phyloP scores from a whole-genome alignment of 2,329 filamentous ascomycete species.

The Pochonia chlamydosporia region DNA sequence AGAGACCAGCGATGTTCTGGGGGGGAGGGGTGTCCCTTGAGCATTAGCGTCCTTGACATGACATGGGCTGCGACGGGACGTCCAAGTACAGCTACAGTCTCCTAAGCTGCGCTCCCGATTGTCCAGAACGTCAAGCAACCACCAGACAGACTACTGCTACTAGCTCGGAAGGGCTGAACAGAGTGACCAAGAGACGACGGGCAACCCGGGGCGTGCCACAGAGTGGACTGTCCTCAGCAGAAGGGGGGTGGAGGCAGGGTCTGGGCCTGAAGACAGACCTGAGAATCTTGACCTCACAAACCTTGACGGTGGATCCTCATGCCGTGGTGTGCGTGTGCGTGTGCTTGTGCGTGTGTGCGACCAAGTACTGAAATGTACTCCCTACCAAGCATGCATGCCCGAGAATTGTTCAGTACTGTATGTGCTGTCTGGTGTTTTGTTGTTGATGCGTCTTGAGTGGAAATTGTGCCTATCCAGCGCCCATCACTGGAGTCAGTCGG shows the following conservation, averaged over 20 bases:
- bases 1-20: background rate
- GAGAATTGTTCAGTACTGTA: no score
- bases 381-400: no score
- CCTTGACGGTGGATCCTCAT: conserved; percentile 3
- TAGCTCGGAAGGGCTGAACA: conserved; percentile 34
- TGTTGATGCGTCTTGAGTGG: no score
- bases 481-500: no score
- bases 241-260: conserved; percentile 2
- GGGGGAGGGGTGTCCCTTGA: conserved; percentile 1
- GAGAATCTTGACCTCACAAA: background rate
- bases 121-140: conserved; percentile 9
- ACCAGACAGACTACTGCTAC: conserved; percentile 15
- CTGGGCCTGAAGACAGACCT: background rate
- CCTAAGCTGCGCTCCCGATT: background rate
- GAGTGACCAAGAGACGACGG: conserved; percentile 16
- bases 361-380: background rate
- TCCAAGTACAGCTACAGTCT: conserved; percentile 12
- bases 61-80: conserved; percentile 20
- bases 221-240: conserved; percentile 1
- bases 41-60: conserved; percentile 4
- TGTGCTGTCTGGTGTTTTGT: background rate
- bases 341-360: background rate
- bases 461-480: no score
- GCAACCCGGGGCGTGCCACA: conserved; percentile 7
- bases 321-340: background rate